Evolutionary conservation across 2,329 filamentous ascomycete genomes (phyloP).

Genomic region (Zymoseptoria crescenta): DNA sequence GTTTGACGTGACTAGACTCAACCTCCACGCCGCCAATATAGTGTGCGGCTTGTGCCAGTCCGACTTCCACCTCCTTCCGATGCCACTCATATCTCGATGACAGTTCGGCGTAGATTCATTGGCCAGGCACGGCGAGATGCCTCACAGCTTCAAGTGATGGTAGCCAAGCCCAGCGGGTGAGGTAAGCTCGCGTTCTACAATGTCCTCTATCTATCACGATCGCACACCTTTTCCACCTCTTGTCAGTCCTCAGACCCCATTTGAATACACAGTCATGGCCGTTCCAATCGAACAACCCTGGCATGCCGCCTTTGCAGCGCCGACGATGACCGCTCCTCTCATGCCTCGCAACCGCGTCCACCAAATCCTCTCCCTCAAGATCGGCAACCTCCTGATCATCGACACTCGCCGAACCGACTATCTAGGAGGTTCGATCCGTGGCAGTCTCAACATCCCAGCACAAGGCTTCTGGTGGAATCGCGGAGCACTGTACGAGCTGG

Average conservation of each 20-base stretch:
- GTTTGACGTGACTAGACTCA: too few relatives aligned
- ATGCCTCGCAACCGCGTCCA: slow-evolving; percentile 33
- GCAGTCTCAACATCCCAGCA: slow-evolving; percentile 42
- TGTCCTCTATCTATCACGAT: not conserved
- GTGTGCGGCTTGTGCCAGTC: not conserved
- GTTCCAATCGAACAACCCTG: slow-evolving; percentile 25
- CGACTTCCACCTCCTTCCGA: not conserved
- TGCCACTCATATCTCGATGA: not conserved
- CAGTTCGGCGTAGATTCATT: not conserved
- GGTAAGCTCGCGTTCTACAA: not conserved
- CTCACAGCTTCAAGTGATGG: not conserved
- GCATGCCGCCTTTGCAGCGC: slow-evolving; percentile 37
- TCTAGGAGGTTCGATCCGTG: slow-evolving; percentile 38
- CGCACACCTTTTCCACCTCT: not conserved
- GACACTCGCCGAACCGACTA: slow-evolving; percentile 43
- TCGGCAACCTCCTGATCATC: slow-evolving; percentile 35
- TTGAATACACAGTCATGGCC: slow-evolving; percentile 27
- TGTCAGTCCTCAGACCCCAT: not conserved
- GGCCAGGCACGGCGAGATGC: not conserved
- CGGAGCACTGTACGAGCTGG: slow-evolving; percentile 37
- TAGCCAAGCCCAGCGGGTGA: not conserved
- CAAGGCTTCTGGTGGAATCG: slow-evolving; percentile 42
- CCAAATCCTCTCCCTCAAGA: slow-evolving; percentile 28
- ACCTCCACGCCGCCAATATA: not conserved
- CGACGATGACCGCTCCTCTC: slow-evolving; percentile 31